phyloP scores from a whole-genome alignment of 345 rosid genomes.

The Toxicodendron radicans region DNA sequence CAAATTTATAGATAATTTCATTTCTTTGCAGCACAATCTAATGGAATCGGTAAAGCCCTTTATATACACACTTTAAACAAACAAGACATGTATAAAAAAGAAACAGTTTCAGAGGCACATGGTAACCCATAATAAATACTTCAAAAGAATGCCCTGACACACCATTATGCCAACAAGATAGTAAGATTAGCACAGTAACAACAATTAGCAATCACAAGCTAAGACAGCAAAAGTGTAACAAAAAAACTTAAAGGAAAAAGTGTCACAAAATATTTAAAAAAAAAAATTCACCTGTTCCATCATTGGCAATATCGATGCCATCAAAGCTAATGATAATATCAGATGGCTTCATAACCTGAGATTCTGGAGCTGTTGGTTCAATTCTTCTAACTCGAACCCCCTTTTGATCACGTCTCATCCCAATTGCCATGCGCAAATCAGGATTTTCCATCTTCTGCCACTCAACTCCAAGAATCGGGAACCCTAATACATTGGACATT shows the following conservation, averaged over 20 bases:
- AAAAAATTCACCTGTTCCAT: conserved; percentile 73
- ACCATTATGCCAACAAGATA: background rate
- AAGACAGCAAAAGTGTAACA: background rate
- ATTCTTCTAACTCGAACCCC: conserved; percentile 92
- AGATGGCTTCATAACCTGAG: conserved; percentile 75
- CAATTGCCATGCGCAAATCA: conserved; percentile 73
- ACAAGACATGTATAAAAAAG: background rate
- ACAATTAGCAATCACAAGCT: background rate
- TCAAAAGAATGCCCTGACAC: background rate
- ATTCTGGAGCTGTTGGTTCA: conserved; percentile 92
- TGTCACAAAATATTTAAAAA: background rate
- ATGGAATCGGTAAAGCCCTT: background rate
- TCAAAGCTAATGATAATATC: conserved; percentile 90
- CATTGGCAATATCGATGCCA: conserved; percentile 82
- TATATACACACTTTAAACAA: background rate
- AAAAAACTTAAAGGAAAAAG: background rate
- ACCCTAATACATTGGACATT: conserved; percentile 47
- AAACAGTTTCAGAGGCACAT: background rate
- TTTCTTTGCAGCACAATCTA: background rate
- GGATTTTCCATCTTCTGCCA: conserved; percentile 99
- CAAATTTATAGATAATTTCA: no score
- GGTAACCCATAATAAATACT: background rate
- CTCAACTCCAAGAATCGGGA: conserved; percentile 91
- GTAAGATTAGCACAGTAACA: background rate
- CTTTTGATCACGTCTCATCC: conserved; percentile 78